Evolutionary conservation across 1,139 yeast species (phyloP), one percentile per base, ranked within the genome.

Genomic region (Debaryomyces nepalensis): DNA sequence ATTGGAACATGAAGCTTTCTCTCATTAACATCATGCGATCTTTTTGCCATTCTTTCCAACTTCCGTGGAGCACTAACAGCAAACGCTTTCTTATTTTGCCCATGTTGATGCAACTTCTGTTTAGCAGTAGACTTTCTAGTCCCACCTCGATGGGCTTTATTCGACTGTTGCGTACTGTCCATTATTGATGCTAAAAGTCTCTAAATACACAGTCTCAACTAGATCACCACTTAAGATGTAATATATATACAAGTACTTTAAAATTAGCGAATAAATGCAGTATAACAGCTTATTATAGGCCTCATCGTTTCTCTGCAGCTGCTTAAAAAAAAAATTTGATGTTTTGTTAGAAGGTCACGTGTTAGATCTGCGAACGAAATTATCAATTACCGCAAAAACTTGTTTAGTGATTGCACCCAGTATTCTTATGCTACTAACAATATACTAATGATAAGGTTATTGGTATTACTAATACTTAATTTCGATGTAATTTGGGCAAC

Each of bases 61-160:
- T 89, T 90, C 21, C 95, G 84, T 2, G 98, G 98, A 23, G 95
- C 95, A 38, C 89, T 73, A 21, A 91, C 96, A 1, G 97, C 95
- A 69, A 90, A 93, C 1, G 98, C 99, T 68, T 90, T 90, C 11
- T 87, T 93, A 72, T 91, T 91, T 53, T 82, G 87, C 16, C 98
- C 98, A 64, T 90, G 90, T 42, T 87, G 83, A 61, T 90, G 97
- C 48, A 89, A 74, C 70, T 88, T 88, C 75, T 87, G 84, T 73
- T 90, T 90, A 42, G 90, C 88, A 2, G 89, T 75, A 39, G 75
- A 77, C 61, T 73, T 76, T 43, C 70, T 77, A 45, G 82, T 68
- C 46, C 76, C 76, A 48, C 77, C 79, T 40, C 87, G 68, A 57
- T 81, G 86, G 50, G 81, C 70, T 63, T 80, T 81, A 57, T 81